Conservation (phyloP, 352 stramenopile species). For the Pythium aquatile region DNA sequence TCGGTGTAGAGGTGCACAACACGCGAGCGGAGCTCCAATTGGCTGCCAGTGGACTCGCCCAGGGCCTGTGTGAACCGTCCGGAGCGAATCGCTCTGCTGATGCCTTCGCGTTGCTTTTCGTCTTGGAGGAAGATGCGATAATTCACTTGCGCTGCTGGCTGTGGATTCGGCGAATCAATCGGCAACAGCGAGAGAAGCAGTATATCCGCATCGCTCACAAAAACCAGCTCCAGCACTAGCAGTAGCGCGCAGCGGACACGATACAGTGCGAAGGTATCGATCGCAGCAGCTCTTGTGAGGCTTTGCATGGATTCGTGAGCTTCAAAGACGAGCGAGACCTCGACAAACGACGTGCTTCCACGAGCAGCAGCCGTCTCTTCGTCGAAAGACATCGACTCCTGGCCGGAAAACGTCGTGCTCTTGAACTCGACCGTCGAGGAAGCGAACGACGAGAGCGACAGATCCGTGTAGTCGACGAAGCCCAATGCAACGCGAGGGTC, state of each 20-base stretch:
- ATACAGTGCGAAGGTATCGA: conserved; percentile 19
- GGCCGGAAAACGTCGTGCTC: background rate
- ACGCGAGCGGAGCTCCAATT: background rate
- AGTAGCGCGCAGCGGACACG: conserved; percentile 27
- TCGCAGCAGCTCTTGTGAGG: background rate
- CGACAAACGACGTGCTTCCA: conserved; percentile 14
- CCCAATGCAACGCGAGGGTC: conserved; percentile 4
- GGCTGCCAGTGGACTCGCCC: background rate
- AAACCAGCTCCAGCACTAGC: conserved; percentile 21
- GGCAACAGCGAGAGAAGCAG: background rate
- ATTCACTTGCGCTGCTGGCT: conserved; percentile 2
- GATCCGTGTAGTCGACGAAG: conserved; percentile 13
- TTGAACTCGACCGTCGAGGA: background rate
- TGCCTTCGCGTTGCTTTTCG: conserved; percentile 21
- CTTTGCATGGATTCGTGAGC: background rate
- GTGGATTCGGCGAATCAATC: background rate
- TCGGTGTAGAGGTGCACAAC: conserved; percentile 14
- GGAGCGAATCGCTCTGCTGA: conserved; percentile 13
- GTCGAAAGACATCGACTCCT: background rate
- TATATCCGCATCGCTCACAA: conserved; percentile 12
- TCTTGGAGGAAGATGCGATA: conserved; percentile 21
- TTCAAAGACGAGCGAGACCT: conserved; percentile 16
- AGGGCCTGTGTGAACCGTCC: conserved; percentile 14
- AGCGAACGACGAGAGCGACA: background rate
- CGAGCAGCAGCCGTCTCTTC: background rate